Base-by-base conservation (phyloP, 2,329 filamentous ascomycete genomes). In the Colletotrichum echinochloae region DNA sequence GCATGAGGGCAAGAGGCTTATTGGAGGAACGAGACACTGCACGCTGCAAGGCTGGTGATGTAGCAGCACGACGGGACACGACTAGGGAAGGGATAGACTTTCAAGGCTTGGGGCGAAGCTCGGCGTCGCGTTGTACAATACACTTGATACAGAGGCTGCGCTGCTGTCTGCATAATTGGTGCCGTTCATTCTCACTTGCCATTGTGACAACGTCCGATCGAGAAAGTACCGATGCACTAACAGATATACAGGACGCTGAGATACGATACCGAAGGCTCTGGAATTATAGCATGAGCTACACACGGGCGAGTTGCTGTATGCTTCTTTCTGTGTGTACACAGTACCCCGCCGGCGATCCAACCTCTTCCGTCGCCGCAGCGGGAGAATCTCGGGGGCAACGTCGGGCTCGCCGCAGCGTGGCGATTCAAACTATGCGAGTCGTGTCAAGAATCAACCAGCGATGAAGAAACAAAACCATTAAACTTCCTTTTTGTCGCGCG, bases 71-170 rank as follows among this genome's bases (percentile, higher is more conserved):
- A 59, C 49, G 26, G 44, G 67, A 51, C 64, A 59, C 39, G 57
- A 65, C 30, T 33, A 41, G 46, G 64, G 52, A 48, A 68, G 59
- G 52, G 44, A 70, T 71, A 71, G 65, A 71, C 64, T 64, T 39
- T 57, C 52, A 48, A 30, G 65, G 64, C 68, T 61, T 68, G 37
- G n/a, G 49, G 51, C 57, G 68, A 60, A 48, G 64, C 62, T 41
- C 44, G 56, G 46, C 68, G 68, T 70, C 57, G 44, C 56, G 64
- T 68, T 71, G 71, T 72, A 72, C 71, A 72, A 71, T 71, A 72
- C 54, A 64, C 46, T 57, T 55, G 70, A 66, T 66, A 60, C 62
- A 54, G n/a, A 70, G 52, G 44, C 60, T 46, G 51, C 55, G 60
- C 60, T 49, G 55, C 56, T 16, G 33, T 37, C 60, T 56, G 28